phyloP scores from a whole-genome alignment of 129 eudicot genomes.

The Helichrysum umbraculigerum region DNA sequence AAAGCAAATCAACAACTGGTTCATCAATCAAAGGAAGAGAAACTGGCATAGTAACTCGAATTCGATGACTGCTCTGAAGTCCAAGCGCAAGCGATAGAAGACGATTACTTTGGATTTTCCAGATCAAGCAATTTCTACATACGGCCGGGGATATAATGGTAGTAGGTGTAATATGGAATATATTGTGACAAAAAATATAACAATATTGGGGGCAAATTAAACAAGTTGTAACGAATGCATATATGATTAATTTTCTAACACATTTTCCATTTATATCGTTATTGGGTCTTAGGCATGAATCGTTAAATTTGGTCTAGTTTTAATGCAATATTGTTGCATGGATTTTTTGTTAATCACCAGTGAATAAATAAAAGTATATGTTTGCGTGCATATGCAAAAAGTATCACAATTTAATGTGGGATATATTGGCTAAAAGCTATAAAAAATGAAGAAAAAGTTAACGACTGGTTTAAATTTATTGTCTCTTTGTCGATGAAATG shows the following conservation, averaged over 20 bases:
- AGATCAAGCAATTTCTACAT: background rate
- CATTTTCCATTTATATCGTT: conserved; percentile 10
- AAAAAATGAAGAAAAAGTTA: too few species aligned
- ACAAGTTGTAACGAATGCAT: conserved; percentile 31
- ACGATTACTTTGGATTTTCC: background rate
- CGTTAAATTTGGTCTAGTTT: background rate
- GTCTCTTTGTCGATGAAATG: too few species aligned
- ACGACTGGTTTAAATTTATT: too few species aligned
- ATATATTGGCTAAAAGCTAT: too few species aligned
- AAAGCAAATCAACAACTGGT: conserved; percentile 97
- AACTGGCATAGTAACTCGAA: conserved; percentile 94
- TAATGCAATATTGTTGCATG: background rate
- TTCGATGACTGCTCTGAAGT: conserved; percentile 68
- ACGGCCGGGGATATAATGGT: conserved; percentile 7
- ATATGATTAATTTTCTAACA: conserved; percentile 42
- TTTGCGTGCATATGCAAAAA: too few species aligned
- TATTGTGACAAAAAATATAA: conserved; percentile 17
- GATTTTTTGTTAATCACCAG: background rate
- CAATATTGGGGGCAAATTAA: background rate
- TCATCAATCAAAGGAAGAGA: conserved; percentile 93
- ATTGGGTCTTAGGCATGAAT: background rate
- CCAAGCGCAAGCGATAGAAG: conserved; percentile 79
- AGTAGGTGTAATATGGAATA: conserved; percentile 35
- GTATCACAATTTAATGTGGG: too few species aligned
- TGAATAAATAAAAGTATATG: too few species aligned